These are phyloP conservation scores for Papiliotrema flavescens DNA, from an alignment of 1,284 basidiomycete genomes.

Conservation along the genomic window DNA sequence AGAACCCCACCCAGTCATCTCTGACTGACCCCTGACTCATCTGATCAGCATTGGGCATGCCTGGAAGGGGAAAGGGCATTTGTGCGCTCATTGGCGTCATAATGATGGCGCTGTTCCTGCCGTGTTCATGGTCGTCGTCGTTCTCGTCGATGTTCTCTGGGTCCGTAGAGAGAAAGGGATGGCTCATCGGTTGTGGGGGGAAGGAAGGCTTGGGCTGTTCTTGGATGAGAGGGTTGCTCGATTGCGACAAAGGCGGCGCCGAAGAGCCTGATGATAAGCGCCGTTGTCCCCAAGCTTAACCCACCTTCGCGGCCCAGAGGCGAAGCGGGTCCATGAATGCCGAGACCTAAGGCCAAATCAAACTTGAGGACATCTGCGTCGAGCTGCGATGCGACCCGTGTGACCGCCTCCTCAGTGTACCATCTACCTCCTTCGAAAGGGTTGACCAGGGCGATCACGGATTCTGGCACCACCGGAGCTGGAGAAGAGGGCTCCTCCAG, in stretches of 20 bases:
- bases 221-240: conserved; percentile 54
- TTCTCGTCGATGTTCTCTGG: conserved; percentile 8
- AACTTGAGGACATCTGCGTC: conserved; percentile 74
- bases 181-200: conserved; percentile 2
- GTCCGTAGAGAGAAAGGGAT: conserved; percentile 2
- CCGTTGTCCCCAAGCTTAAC: conserved; percentile 55
- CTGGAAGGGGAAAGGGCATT: neutral
- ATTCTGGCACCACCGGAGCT: conserved; percentile 51
- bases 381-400: conserved; percentile 66
- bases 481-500: too few relatives aligned
- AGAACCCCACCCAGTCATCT: conserved; percentile 30
- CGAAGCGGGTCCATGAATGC: conserved; percentile 59
- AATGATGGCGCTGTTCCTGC: neutral
- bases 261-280: conserved; percentile 11
- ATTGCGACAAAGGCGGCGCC: conserved; percentile 16
- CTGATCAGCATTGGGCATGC: neutral
- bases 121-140: neutral
- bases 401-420: conserved; percentile 70
- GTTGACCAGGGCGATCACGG: conserved; percentile 73
- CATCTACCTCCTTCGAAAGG: conserved; percentile 80
- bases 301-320: conserved; percentile 64
- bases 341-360: conserved; percentile 59
- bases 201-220: neutral
- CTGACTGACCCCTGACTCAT: conserved; percentile 5
- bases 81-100: neutral